Base-by-base conservation (phyloP, 2,329 filamentous ascomycete genomes). In the Cordyceps cateniannulata region DNA sequence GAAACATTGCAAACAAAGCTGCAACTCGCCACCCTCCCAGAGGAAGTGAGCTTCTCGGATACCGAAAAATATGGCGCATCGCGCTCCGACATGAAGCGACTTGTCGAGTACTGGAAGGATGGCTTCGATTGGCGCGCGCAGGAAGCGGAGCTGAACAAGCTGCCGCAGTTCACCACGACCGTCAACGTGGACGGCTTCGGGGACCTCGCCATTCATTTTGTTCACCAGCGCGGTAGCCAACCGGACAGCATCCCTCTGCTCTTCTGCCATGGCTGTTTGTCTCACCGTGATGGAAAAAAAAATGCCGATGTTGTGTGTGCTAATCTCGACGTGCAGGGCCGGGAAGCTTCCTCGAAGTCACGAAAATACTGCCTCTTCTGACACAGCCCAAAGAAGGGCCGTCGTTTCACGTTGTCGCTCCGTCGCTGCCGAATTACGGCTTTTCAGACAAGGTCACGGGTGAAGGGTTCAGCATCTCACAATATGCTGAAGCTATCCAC, bases 341-440 rank as follows among this genome's bases (percentile, higher is more conserved):
- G 0, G 88, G 88, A 1, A 86, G 82, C 64, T 90, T 89, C 68
- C 69, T 88, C 47, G 87, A 91, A 72, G 85, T 85, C 2, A 72
- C 75, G 16, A 89, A 88, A 67, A 74, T 90, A 51, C 74, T 91
- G 8, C 78, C 77, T 0, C 72, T 77, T 0, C 71, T 83, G 10
- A 71, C 73, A 0, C 68, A 73, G 2, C 45, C 74, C 67, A 14
- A 45, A 14, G 24, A 66, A 24, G 55, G 73, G 63, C 56, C 78
- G 72, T 49, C 77, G 0, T 87, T 86, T 65, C 78, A 86, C 62
- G 73, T 85, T 10, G 79, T 87, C 0, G 82, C 82, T 0, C 84
- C 84, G 0, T 84, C 80, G 3, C 71, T 87, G 2, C 83, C 84
- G 75, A 80, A 66, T 80, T 84, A 72, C 79, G 72, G 67, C 51